These are phyloP conservation scores for Microdochium bolleyi DNA, from an alignment of 2,329 filamentous ascomycete species.

Conservation along the genomic window DNA sequence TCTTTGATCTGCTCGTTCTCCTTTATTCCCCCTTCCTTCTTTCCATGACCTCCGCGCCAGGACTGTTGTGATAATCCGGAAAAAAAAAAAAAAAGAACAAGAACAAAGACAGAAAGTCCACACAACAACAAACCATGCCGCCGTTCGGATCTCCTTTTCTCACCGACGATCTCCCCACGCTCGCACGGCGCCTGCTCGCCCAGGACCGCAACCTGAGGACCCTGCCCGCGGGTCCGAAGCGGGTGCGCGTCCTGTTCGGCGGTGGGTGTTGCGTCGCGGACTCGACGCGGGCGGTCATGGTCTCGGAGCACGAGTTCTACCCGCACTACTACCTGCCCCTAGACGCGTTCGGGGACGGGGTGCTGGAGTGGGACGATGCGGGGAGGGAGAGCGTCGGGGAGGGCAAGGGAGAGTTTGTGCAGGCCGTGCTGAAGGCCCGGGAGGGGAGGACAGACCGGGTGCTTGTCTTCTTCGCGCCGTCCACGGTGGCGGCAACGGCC, in stretches of 20 bases:
- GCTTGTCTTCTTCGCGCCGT: constrained; percentile 8
- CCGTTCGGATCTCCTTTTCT: no score
- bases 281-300: constrained; percentile 20
- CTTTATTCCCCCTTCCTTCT: no score
- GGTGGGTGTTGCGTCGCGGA: constrained; percentile 19
- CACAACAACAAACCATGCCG: no score
- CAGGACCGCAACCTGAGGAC: constrained; percentile 21
- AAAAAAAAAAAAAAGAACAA: no score
- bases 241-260: constrained; percentile 20
- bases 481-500: constrained; percentile 1
- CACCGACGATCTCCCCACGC: constrained; percentile 10
- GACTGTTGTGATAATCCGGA: no score
- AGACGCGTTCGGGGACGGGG: constrained; percentile 8
- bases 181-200: constrained; percentile 13
- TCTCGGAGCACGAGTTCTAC: constrained; percentile 27
- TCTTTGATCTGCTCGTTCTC: no score
- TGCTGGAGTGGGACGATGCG: constrained; percentile 1
- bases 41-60: no score
- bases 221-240: constrained; percentile 17
- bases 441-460: constrained; percentile 11
- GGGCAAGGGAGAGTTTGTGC: constrained; percentile 7
- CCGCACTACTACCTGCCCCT: constrained; percentile 24
- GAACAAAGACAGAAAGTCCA: no score
- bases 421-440: constrained; percentile 9
- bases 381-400: constrained; percentile 2